Evolutionary conservation across 2,329 filamentous ascomycete species (phyloP).

Genomic region (Colletotrichum sp.): DNA sequence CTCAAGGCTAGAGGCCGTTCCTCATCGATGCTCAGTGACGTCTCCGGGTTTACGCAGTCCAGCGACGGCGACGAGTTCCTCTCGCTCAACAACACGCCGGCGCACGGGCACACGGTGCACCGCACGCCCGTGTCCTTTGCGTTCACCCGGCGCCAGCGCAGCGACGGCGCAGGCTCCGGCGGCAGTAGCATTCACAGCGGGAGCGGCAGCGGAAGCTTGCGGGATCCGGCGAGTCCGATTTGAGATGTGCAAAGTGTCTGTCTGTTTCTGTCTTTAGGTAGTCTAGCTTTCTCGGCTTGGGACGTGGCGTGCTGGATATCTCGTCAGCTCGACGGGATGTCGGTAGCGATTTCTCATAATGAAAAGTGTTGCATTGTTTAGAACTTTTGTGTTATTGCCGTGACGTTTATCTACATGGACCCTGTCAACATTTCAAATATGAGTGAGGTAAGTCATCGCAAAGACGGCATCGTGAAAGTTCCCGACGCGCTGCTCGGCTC

Average conservation of each 20-base stretch:
- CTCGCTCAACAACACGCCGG: slow-evolving; percentile 23
- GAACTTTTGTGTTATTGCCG: background rate
- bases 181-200: slow-evolving; percentile 37
- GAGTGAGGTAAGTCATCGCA: background rate
- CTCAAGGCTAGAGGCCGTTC: slow-evolving; percentile 61
- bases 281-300: slow-evolving; percentile 1
- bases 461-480: background rate
- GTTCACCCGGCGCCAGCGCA: slow-evolving; percentile 2
- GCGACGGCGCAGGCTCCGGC: slow-evolving; percentile 19
- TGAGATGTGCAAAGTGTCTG: slow-evolving; percentile 17
- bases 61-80: slow-evolving; percentile 52
- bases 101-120: slow-evolving; percentile 21
- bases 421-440: no score
- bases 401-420: background rate
- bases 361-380: slow-evolving; percentile 22
- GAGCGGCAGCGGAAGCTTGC: slow-evolving; percentile 52
- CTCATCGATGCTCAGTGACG: slow-evolving; percentile 70
- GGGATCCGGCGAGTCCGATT: slow-evolving; percentile 58
- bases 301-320: slow-evolving; percentile 1
- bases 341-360: slow-evolving; percentile 3
- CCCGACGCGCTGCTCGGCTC: background rate
- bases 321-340: background rate
- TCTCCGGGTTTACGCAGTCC: slow-evolving; percentile 71
- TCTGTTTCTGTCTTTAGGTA: slow-evolving; percentile 3
- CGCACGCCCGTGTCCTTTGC: slow-evolving; percentile 25